Conservation (phyloP, 768 basidiomycete genomes). For the Panellus pusillus region DNA sequence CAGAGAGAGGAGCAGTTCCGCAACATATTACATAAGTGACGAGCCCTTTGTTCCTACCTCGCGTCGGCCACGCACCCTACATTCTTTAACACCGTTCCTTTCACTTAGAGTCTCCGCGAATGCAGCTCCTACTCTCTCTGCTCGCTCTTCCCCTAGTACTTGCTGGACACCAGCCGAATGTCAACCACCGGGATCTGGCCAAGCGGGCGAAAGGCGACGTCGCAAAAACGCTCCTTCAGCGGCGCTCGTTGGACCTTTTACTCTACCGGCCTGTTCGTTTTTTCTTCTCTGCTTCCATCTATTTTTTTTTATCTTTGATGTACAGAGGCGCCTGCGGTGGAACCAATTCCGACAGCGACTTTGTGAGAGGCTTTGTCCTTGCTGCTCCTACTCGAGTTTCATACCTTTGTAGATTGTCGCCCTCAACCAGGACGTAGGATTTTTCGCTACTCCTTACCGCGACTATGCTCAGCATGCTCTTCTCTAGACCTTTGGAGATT, state of each 20-base stretch:
- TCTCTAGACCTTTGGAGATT: slow-evolving; percentile 3
- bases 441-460: neutral
- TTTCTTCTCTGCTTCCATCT: slow-evolving; percentile 5
- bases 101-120: slow-evolving; percentile 6
- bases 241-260: slow-evolving; percentile 55
- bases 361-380: slow-evolving; percentile 33
- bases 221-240: slow-evolving; percentile 30
- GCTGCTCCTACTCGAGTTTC: neutral
- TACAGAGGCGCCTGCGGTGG: slow-evolving; percentile 58
- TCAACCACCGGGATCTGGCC: slow-evolving; percentile 50
- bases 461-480: neutral
- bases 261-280: slow-evolving; percentile 47
- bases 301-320: slow-evolving; percentile 7
- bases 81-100: neutral
- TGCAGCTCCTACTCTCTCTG: slow-evolving; percentile 23
- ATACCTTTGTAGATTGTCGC: slow-evolving; percentile 49
- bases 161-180: slow-evolving; percentile 33
- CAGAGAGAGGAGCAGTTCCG: too few species aligned
- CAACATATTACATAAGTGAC: too few species aligned
- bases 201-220: slow-evolving; percentile 45
- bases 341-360: slow-evolving; percentile 39
- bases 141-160: slow-evolving; percentile 37
- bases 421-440: slow-evolving; percentile 42
- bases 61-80: slow-evolving; percentile 10
- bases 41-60: slow-evolving; percentile 2